Conservation (phyloP, 2,329 filamentous ascomycete species). For the Fusarium buxicola region DNA sequence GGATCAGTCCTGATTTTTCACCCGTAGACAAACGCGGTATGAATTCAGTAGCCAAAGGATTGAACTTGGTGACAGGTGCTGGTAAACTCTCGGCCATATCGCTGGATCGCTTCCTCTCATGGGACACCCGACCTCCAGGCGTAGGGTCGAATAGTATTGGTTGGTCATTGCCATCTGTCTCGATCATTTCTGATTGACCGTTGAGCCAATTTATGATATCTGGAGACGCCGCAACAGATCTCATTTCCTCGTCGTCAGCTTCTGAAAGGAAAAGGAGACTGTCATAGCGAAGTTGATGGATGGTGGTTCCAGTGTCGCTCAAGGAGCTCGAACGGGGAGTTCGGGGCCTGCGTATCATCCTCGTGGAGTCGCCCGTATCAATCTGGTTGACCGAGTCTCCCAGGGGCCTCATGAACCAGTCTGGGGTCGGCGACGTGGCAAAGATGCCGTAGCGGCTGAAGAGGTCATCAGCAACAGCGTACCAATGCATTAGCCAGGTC, state of each 20-base stretch:
- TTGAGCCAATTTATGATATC: not conserved
- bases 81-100: not conserved
- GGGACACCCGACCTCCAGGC: conserved; percentile 3
- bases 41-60: conserved; percentile 7
- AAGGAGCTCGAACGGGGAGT: not conserved
- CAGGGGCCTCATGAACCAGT: conserved; percentile 46
- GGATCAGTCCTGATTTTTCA: not conserved
- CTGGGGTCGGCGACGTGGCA: conserved; percentile 30
- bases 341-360: not conserved
- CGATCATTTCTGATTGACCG: not conserved
- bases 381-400: not conserved
- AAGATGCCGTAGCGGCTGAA: conserved; percentile 32
- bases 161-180: not conserved
- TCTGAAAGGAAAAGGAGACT: conserved; percentile 3
- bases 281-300: not conserved
- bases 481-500: conserved; percentile 48
- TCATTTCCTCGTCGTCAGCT: not conserved
- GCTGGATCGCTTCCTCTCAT: not conserved
- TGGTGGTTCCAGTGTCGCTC: not conserved
- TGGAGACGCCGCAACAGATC: not conserved
- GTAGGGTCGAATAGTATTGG: conserved; percentile 10
- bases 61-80: not conserved
- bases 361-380: too few relatives aligned
- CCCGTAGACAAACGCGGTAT: not conserved
- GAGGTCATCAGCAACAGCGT: conserved; percentile 42